Evolutionary conservation across 2,329 filamentous ascomycete species (phyloP).

Genomic region (Calycina herbarum): DNA sequence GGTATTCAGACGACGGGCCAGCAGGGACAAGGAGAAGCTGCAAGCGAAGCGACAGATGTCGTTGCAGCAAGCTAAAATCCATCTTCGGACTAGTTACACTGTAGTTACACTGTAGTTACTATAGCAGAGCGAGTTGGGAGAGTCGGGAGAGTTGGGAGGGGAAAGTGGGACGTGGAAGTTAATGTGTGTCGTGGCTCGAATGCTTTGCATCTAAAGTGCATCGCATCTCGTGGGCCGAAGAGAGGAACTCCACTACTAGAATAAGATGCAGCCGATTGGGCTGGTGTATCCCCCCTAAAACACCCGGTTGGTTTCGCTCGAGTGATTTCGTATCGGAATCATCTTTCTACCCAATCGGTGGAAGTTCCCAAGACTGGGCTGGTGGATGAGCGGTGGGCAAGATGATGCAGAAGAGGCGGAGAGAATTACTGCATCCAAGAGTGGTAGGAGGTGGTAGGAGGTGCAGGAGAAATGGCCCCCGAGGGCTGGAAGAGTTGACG

Average conservation of each 20-base stretch:
- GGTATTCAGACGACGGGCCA: conserved; percentile 24
- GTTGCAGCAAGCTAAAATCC: conserved; percentile 22
- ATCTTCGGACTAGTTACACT: not conserved
- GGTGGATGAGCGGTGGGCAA: not conserved
- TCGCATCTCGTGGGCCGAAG: conserved; percentile 28
- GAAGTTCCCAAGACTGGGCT: not conserved
- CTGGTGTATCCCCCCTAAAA: conserved; percentile 19
- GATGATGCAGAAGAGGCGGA: conserved; percentile 7
- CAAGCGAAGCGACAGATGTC: conserved; percentile 12
- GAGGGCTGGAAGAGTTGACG: not conserved
- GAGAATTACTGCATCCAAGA: too few relatives aligned
- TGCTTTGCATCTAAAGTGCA: conserved; percentile 19
- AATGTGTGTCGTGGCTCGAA: conserved; percentile 36
- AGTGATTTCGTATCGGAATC: conserved; percentile 9
- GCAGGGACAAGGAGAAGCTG: conserved; percentile 13
- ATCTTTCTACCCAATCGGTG: not conserved
- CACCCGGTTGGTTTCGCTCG: conserved; percentile 13
- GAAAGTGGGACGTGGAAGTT: not conserved
- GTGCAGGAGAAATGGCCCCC: too few relatives aligned
- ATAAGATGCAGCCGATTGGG: conserved; percentile 22
- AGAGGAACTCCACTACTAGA: not conserved
- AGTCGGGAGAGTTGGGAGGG: conserved; percentile 3
- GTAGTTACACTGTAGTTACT: too few relatives aligned
- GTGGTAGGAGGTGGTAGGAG: not conserved
- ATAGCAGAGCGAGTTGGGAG: not conserved